phyloP scores from a whole-genome alignment of 345 rosid species.

The Luvunga scandens region DNA sequence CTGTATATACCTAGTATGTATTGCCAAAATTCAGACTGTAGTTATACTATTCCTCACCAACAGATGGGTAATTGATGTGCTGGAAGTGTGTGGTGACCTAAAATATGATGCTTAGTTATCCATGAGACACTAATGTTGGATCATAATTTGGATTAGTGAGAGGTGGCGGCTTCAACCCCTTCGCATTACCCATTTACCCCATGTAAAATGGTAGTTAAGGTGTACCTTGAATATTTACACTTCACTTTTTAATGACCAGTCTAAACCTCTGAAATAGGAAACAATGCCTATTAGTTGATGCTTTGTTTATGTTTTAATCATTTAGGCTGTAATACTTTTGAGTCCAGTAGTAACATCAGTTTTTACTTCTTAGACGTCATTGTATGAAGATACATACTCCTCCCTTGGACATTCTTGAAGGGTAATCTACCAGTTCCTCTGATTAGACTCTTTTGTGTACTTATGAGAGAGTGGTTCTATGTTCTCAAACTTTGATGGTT shows the following conservation, averaged over 20 bases:
- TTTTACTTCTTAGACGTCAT: not conserved
- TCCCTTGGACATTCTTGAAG: not conserved
- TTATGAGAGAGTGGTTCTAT: not conserved
- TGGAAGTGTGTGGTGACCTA: not conserved
- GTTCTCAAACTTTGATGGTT: too few relatives aligned
- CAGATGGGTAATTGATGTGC: not conserved
- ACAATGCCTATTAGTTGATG: not conserved
- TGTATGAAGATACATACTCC: not conserved
- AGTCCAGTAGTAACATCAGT: not conserved
- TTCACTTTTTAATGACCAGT: not conserved
- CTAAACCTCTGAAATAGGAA: not conserved
- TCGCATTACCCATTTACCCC: too few relatives aligned
- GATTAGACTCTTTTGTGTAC: not conserved
- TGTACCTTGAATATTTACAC: not conserved
- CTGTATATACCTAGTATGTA: not conserved
- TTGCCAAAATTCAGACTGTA: not conserved
- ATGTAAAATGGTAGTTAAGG: not conserved
- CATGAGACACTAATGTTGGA: not conserved
- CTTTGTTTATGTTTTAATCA: not conserved
- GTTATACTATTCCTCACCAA: not conserved
- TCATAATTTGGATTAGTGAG: not conserved
- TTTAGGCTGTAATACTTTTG: not conserved
- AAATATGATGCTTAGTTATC: not conserved
- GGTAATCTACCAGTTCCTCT: not conserved
- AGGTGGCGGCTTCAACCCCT: not conserved